Conservation (phyloP, 2,329 filamentous ascomycete genomes). For the Proliferodiscus dingleyae region DNA sequence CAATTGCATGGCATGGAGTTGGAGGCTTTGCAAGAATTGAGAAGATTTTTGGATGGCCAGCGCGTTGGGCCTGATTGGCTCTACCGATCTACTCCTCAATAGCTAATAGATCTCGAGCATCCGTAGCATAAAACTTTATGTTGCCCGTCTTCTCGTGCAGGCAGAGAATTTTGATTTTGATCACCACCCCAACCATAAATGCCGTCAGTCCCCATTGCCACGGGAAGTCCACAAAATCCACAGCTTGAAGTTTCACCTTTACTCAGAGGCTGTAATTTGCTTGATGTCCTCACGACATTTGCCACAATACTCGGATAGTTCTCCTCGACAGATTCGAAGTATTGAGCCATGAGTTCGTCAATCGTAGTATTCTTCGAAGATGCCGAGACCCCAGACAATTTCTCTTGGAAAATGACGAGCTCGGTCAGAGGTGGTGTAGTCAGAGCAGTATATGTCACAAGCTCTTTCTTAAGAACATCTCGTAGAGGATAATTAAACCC, state of each 20-base stretch:
- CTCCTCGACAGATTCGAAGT: slow-evolving; percentile 80
- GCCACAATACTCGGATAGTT: slow-evolving; percentile 88
- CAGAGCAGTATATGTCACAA: slow-evolving; percentile 60
- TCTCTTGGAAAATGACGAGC: slow-evolving; percentile 40
- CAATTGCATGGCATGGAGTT: slow-evolving; percentile 15
- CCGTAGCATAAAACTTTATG: slow-evolving; percentile 60
- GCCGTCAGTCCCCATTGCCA: slow-evolving; percentile 59
- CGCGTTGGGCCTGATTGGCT: too few species aligned
- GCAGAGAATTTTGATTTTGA: slow-evolving; percentile 37
- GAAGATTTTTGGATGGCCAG: slow-evolving; percentile 1
- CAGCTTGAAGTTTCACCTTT: slow-evolving; percentile 42
- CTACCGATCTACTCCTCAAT: slow-evolving; percentile 38
- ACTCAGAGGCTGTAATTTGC: slow-evolving; percentile 60
- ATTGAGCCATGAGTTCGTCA: slow-evolving; percentile 82
- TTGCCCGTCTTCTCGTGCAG: slow-evolving; percentile 26
- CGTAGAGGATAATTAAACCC: slow-evolving; percentile 72
- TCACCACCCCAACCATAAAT: slow-evolving; percentile 56
- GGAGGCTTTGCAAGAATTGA: slow-evolving; percentile 4
- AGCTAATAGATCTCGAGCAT: slow-evolving; percentile 60
- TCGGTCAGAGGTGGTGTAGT: slow-evolving; percentile 46
- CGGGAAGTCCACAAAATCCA: slow-evolving; percentile 63
- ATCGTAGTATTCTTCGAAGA: slow-evolving; percentile 70
- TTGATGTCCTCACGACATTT: slow-evolving; percentile 90
- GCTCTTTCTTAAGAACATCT: slow-evolving; percentile 79
- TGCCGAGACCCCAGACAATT: slow-evolving; percentile 29